phyloP scores from a whole-genome alignment of 1,284 basidiomycete species.

The Caloboletus firmus region DNA sequence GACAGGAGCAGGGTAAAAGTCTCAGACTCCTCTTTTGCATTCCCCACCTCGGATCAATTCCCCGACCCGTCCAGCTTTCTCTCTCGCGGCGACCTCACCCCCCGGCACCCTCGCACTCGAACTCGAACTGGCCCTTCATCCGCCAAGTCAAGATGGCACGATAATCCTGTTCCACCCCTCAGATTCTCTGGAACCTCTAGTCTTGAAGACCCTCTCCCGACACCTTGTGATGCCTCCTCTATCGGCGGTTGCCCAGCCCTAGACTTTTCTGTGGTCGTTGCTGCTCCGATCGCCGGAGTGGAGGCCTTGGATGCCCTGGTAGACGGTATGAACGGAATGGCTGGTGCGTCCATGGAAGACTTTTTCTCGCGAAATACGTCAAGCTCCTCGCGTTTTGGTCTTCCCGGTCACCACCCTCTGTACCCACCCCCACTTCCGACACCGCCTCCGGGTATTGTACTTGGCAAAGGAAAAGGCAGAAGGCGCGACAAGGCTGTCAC shows the following conservation, averaged over 20 bases:
- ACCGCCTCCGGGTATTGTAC: constrained; percentile 74
- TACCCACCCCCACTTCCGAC: constrained; percentile 78
- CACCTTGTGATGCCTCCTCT: constrained; percentile 57
- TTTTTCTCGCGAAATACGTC: constrained; percentile 45
- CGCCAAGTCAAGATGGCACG: constrained; percentile 44
- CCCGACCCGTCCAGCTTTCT: constrained; percentile 24
- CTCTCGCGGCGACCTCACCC: constrained; percentile 21
- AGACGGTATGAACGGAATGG: constrained; percentile 73
- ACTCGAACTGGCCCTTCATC: constrained; percentile 57
- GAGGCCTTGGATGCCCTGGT: constrained; percentile 84
- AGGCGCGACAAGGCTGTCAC: constrained; percentile 38
- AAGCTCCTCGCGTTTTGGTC: constrained; percentile 51
- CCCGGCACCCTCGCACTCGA: constrained; percentile 45
- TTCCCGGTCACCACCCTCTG: constrained; percentile 60
- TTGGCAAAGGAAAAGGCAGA: constrained; percentile 60
- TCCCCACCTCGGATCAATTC: constrained; percentile 28
- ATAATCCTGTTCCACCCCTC: constrained; percentile 44
- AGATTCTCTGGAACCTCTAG: constrained; percentile 66
- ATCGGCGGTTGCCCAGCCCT: constrained; percentile 33
- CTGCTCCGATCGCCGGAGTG: constrained; percentile 73
- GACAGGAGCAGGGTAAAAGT: constrained; percentile 21
- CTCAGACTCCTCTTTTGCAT: constrained; percentile 26
- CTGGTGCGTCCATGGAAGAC: constrained; percentile 47
- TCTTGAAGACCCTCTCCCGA: constrained; percentile 61
- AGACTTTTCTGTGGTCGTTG: constrained; percentile 65